A percentile compares a stretch with the other conserved stretches of the same genome.
phyloP scores from a whole-genome alignment of 805 yeast species.

The Yamadazyma sp. region DNA sequence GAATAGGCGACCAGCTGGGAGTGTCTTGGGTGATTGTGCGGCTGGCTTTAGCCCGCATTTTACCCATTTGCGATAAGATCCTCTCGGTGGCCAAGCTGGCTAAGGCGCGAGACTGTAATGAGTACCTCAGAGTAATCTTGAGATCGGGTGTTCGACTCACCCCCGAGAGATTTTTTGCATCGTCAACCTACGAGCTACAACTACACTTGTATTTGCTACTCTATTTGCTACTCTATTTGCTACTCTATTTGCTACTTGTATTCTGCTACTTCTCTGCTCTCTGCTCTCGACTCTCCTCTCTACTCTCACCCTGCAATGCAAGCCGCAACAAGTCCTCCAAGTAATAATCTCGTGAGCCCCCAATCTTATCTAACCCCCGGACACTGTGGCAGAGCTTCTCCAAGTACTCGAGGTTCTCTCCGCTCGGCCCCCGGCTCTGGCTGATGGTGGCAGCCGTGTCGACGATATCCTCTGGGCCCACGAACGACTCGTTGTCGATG shows the following conservation, averaged over 20 bases:
- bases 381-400: conserved; percentile 50
- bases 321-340: conserved; percentile 31
- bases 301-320: conserved; percentile 8
- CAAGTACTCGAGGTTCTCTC: conserved; percentile 74
- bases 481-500: conserved; percentile 72
- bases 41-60: too few relatives aligned
- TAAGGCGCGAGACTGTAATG: conserved; percentile 46
- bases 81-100: conserved; percentile 47
- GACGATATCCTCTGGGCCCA: conserved; percentile 71
- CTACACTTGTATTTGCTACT: too few relatives aligned
- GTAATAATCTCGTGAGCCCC: conserved; percentile 29
- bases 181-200: too few relatives aligned
- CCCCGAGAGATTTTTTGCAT: conserved; percentile 41
- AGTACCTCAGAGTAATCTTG: conserved; percentile 35
- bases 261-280: neutral
- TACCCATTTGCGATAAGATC: too few relatives aligned
- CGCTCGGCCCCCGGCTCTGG: conserved; percentile 72
- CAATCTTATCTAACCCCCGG: conserved; percentile 21
- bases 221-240: conserved; percentile 2
- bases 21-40: too few relatives aligned
- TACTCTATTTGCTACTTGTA: conserved; percentile 3
- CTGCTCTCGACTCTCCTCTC: neutral
- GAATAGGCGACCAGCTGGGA: too few relatives aligned
- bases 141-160: conserved; percentile 48
- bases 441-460: conserved; percentile 63